These are phyloP conservation scores for Xylaria flabelliformis DNA, from an alignment of 495 filamentous ascomycete genomes.

Conservation along the genomic window DNA sequence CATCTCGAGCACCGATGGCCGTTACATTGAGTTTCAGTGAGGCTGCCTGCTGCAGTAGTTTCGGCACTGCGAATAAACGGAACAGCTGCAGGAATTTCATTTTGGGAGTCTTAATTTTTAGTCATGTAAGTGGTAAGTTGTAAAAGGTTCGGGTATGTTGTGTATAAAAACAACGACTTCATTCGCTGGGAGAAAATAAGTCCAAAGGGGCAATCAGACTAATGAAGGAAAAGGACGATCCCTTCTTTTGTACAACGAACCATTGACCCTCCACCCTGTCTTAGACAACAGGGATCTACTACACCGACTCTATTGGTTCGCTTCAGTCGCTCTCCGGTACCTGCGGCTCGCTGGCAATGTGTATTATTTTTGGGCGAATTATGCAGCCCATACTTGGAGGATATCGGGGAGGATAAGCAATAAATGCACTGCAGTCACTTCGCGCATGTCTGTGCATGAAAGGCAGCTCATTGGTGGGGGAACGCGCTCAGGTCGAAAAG, in stretches of 20 bases:
- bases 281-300: neutral
- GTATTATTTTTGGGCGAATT: neutral
- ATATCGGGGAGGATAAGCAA: neutral
- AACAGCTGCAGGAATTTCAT: slow-evolving; percentile 3
- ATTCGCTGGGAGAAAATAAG: neutral
- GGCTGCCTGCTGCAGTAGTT: neutral
- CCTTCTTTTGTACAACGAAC: slow-evolving; percentile 21
- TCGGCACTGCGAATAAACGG: slow-evolving; percentile 5
- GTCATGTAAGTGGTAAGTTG: neutral
- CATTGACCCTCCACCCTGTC: neutral
- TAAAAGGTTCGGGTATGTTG: neutral
- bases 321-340: neutral
- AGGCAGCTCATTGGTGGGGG: slow-evolving; percentile 2
- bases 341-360: neutral
- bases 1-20: slow-evolving; percentile 35
- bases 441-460: neutral
- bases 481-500: neutral
- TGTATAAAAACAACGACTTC: neutral
- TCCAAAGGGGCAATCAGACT: neutral
- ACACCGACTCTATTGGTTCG: neutral
- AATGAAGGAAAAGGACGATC: slow-evolving; percentile 1
- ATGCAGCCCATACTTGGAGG: neutral
- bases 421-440: slow-evolving; percentile 4
- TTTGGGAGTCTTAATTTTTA: neutral
- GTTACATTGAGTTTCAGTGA: slow-evolving; percentile 39